Percentiles rank a stretch among this genome's conserved stretches.
These are phyloP conservation scores for Globisporangium alternatum DNA, from an alignment of 352 stramenopile genomes.

Conservation along the genomic window DNA sequence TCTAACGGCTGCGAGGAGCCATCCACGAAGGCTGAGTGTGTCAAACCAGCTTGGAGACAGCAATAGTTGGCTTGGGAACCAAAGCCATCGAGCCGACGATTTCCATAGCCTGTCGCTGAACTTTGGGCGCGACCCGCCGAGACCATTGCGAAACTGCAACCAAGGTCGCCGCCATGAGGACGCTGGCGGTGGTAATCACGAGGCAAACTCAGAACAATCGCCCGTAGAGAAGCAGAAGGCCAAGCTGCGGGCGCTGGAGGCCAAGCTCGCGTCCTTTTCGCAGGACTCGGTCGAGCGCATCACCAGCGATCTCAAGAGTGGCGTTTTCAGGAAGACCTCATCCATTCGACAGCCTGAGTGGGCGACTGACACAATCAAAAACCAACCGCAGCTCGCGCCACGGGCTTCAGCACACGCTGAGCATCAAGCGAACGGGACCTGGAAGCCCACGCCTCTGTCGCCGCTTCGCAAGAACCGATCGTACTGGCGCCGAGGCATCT, in stretches of 20 bases:
- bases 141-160: background rate
- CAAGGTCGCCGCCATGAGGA: background rate
- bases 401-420: background rate
- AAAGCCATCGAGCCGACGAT: background rate
- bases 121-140: background rate
- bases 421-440: slow-evolving; percentile 8
- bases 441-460: slow-evolving; percentile 39
- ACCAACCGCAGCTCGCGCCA: background rate
- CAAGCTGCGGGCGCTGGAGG: slow-evolving; percentile 53
- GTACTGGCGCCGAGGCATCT: slow-evolving; percentile 59
- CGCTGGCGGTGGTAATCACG: background rate
- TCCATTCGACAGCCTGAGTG: background rate
- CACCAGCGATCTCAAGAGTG: slow-evolving; percentile 19
- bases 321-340: background rate
- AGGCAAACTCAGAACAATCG: slow-evolving; percentile 23
- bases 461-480: slow-evolving; percentile 41
- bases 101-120: background rate
- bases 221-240: slow-evolving; percentile 46
- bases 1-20: background rate
- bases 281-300: slow-evolving; percentile 46
- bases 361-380: background rate
- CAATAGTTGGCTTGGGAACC: background rate
- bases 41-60: background rate
- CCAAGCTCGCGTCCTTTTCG: slow-evolving; percentile 52
- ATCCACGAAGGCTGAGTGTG: background rate